Evolutionary conservation across 345 rosid genomes (phyloP).

Genomic region (Eucalyptus melliodora): DNA sequence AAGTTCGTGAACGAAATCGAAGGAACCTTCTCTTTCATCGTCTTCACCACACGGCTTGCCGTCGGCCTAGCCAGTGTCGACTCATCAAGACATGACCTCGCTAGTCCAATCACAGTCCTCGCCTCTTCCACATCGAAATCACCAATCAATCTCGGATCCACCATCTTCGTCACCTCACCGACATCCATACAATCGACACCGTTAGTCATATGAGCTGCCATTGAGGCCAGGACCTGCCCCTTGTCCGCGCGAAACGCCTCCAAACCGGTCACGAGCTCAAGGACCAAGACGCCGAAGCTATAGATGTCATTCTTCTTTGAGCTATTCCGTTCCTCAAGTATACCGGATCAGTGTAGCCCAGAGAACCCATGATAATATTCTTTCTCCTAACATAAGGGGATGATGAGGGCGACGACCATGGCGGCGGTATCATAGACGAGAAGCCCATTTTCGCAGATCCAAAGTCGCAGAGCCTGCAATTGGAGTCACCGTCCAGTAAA

Average conservation of each 20-base stretch:
- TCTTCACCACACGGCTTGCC: neutral
- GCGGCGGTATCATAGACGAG: constrained; percentile 36
- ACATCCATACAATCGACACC: neutral
- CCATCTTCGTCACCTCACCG: neutral
- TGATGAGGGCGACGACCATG: neutral
- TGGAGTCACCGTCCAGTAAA: constrained; percentile 43
- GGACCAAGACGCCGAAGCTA: constrained; percentile 58
- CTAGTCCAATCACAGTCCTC: neutral
- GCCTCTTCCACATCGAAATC: constrained; percentile 18
- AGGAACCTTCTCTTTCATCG: neutral
- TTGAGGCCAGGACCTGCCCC: constrained; percentile 5
- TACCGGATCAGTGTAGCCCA: constrained; percentile 77
- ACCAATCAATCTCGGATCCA: constrained; percentile 17
- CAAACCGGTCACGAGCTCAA: constrained; percentile 65
- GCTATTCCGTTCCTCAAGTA: constrained; percentile 69
- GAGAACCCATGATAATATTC: constrained; percentile 65
- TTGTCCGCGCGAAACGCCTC: constrained; percentile 29
- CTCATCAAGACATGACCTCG: constrained; percentile 9
- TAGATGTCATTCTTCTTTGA: constrained; percentile 78
- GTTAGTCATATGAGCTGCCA: neutral
- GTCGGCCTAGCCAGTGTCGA: constrained; percentile 12
- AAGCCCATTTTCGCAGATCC: constrained; percentile 78
- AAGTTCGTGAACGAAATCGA: neutral
- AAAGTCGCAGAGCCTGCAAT: constrained; percentile 78
- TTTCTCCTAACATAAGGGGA: neutral